Conservation (phyloP, 345 rosid species). For the Excoecaria agallocha region DNA sequence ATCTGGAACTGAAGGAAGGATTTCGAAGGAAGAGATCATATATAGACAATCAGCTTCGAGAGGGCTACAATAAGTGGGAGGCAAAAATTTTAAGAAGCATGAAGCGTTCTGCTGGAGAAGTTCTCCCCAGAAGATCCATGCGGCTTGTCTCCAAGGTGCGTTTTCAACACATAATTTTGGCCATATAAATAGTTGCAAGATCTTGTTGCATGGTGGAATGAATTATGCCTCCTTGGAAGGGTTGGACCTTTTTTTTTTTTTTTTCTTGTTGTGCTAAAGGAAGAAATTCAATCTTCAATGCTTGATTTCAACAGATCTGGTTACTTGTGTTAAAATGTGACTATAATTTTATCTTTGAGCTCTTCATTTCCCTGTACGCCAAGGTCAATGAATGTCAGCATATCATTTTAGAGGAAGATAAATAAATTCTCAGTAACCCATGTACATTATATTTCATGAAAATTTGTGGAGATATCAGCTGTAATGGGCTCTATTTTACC, state of each 20-base stretch:
- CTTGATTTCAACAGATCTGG: neutral
- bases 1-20: conserved; percentile 27
- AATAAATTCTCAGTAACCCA: neutral
- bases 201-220: neutral
- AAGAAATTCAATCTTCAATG: neutral
- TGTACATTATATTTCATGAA: neutral
- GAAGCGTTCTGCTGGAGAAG: conserved; percentile 31
- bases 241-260: too few species aligned
- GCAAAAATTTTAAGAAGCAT: conserved; percentile 36
- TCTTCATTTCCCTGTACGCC: neutral
- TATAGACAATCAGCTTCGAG: conserved; percentile 20
- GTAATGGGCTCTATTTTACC: neutral
- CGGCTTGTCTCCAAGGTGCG: conserved; percentile 60
- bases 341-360: neutral
- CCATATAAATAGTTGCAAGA: neutral
- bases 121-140: conserved; percentile 56
- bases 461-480: neutral
- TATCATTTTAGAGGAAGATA: too few species aligned
- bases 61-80: conserved; percentile 21
- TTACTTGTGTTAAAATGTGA: neutral
- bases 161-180: conserved; percentile 13
- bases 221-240: neutral
- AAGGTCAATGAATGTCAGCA: neutral
- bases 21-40: conserved; percentile 32
- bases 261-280: too few species aligned